A percentile compares a stretch with the other conserved stretches of the same genome.
phyloP scores from a whole-genome alignment of 352 stramenopile species.

The Pythium scleroteichum region DNA sequence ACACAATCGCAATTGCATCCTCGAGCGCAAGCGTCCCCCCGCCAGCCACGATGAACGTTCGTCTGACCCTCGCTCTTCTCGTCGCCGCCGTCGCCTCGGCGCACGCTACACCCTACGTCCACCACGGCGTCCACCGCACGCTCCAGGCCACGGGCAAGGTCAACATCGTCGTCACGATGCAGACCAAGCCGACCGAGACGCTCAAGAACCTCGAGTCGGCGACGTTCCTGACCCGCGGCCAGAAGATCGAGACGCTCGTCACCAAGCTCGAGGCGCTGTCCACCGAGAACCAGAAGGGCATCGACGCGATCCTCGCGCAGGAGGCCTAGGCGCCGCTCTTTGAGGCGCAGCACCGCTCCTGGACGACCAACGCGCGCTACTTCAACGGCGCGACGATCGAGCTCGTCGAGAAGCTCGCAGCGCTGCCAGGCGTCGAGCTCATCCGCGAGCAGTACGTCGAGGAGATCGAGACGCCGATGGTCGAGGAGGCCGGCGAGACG shows the following conservation, averaged over 20 bases:
- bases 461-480: background rate
- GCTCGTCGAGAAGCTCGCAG: conserved; percentile 26
- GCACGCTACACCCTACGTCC: background rate
- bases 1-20: no score
- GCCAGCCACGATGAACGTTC: conserved; percentile 10
- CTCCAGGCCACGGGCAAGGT: conserved; percentile 12
- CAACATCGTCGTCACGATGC: conserved; percentile 17
- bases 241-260: conserved; percentile 22
- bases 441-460: conserved; percentile 18
- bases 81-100: background rate
- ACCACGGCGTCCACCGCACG: conserved; percentile 12
- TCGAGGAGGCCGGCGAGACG: background rate
- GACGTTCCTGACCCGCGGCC: conserved; percentile 9
- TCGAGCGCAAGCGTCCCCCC: no score
- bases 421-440: conserved; percentile 13
- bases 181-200: conserved; percentile 1
- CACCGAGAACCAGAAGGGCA: conserved; percentile 5
- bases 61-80: conserved; percentile 1
- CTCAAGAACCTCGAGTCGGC: conserved; percentile 4
- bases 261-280: background rate
- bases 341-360: conserved; percentile 16
- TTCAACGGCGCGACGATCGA: conserved; percentile 20
- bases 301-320: conserved; percentile 5
- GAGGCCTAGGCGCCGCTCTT: conserved; percentile 3
- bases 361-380: conserved; percentile 23